Base-by-base conservation (phyloP, 345 rosid genomes). In the Mercurialis annua region DNA sequence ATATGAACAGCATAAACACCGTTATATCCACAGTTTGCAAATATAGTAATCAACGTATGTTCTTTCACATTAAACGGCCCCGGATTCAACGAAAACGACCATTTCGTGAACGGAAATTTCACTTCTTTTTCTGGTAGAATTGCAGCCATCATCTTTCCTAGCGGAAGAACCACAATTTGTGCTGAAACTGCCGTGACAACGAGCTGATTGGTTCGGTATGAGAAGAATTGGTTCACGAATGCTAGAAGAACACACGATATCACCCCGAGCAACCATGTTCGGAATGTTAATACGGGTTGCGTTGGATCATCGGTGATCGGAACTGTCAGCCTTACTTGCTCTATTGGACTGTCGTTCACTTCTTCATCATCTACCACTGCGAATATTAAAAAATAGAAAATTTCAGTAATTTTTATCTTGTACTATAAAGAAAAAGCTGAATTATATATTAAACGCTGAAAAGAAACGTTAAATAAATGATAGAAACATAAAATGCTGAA, bases 41-140 rank as follows among this genome's bases (percentile, higher is more conserved):
- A 70, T 26, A 84, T 80, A n/a, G 81, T 82, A 48, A 82, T 72
- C 66, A 82, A 48, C 2, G 62, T 86, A 14, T 84, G 86, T 69
- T 82, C 88, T 59, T 84, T 84, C 60, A 82, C 2, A 42, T 47
- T 76, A 73, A 82, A 82, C 0, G 86, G 89, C 30, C 89, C 89
- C 0, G 89, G 85, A 80, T 82, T 82, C 67, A 85, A 4, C 1
- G 86, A 72, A 62, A 82, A 85, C 0, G 76, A 64, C 85, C 83
- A 85, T n/a, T 63, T 68, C 1, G 81, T 78, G 18, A 74, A 62
- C 0, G 85, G 85, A 6, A 85, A 7, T 11, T 4, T 5, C 1
- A 80, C 4, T 5, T 48, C 36, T 12, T 12, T 73, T 0, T 48
- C 30, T 0, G 85, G 85, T 29, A 85, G 75, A 0, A 70, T 4